phyloP scores from a whole-genome alignment of 1,139 yeast genomes.

The Entelexis sorbosivorans region DNA sequence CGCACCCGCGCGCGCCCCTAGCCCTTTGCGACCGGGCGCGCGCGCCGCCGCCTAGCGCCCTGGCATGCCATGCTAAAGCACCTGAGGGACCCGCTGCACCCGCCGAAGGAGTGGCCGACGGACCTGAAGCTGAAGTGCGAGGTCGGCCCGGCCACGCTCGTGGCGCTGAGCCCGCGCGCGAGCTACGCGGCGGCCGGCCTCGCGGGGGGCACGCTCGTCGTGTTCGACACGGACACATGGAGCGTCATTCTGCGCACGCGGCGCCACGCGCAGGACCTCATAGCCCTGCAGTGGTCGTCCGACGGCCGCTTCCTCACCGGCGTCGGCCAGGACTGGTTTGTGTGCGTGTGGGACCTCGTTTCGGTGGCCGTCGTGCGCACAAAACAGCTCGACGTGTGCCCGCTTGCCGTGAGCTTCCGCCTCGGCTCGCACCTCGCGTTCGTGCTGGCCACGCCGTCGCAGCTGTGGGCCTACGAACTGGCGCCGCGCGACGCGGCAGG shows the following conservation, averaged over 20 bases:
- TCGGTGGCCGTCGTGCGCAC: background rate
- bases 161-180: conserved; percentile 14
- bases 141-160: conserved; percentile 11
- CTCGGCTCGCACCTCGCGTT: background rate
- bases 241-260: conserved; percentile 12
- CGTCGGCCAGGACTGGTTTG: conserved; percentile 17
- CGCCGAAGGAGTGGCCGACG: conserved; percentile 17
- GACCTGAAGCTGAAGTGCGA: conserved; percentile 10
- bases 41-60: too few relatives aligned
- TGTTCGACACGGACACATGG: conserved; percentile 16
- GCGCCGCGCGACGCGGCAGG: too few relatives aligned
- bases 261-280: conserved; percentile 11
- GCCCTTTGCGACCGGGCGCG: too few relatives aligned
- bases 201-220: conserved; percentile 16
- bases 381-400: conserved; percentile 11
- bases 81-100: conserved; percentile 14
- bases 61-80: conserved; percentile 11
- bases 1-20: too few relatives aligned
- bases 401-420: conserved; percentile 10
- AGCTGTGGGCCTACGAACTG: background rate
- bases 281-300: conserved; percentile 12
- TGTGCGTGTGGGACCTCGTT: conserved; percentile 14
- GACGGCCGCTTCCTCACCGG: conserved; percentile 10
- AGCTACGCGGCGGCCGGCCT: conserved; percentile 16
- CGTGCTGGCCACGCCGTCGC: background rate